Evolutionary conservation across 2,329 filamentous ascomycete genomes (phyloP).

Genomic region (Cordyceps farinosa): DNA sequence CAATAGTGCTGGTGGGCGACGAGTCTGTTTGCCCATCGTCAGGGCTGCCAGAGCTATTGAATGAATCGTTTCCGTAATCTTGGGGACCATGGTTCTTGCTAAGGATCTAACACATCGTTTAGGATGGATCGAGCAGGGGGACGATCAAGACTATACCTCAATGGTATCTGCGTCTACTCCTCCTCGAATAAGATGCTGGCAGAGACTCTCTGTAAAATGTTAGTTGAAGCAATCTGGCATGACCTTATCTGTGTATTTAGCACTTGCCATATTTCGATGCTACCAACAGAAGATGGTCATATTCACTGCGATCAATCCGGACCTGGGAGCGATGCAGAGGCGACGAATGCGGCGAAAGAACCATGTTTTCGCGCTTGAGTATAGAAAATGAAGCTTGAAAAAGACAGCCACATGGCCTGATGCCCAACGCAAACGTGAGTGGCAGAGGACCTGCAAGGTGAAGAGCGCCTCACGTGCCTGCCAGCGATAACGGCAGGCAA

Average conservation of each 20-base stretch:
- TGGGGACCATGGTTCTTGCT: background rate
- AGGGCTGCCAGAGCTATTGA: background rate
- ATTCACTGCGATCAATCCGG: constrained; percentile 10
- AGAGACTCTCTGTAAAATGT: constrained; percentile 37
- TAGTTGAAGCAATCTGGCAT: background rate
- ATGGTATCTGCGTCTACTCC: constrained; percentile 47
- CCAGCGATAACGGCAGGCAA: constrained; percentile 7
- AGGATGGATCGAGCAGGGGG: constrained; percentile 1
- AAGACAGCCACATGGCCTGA: background rate
- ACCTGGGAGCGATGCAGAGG: constrained; percentile 10
- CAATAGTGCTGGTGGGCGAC: background rate
- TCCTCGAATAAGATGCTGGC: constrained; percentile 46
- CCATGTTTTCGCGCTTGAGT: background rate
- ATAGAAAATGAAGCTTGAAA: background rate
- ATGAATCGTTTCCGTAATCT: background rate
- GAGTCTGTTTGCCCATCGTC: background rate
- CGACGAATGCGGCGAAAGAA: background rate
- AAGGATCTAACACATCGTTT: constrained; percentile 14
- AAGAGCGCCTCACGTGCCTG: constrained; percentile 15
- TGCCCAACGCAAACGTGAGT: constrained; percentile 1
- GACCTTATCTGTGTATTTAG: background rate
- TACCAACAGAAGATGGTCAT: constrained; percentile 9
- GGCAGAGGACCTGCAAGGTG: constrained; percentile 11
- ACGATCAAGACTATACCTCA: constrained; percentile 34
- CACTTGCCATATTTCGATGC: constrained; percentile 16